Evolutionary conservation across 2,329 filamentous ascomycete genomes (phyloP), one percentile per base, ranked within the genome.

Genomic region (Aspergillus sp.): DNA sequence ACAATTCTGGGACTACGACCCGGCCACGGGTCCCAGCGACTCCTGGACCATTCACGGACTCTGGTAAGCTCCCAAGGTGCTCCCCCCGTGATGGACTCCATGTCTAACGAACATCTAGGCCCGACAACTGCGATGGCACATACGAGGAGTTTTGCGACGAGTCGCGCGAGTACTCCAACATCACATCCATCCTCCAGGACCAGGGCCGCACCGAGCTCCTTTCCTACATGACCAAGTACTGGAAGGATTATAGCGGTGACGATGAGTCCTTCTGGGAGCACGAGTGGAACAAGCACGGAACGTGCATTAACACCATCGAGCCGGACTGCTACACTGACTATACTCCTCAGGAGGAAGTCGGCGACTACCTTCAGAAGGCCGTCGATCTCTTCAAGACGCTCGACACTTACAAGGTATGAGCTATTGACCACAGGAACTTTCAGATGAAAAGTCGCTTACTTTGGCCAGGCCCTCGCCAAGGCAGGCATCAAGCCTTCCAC

Each of bases 201-300:
- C 82, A 82, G 60, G 82, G 81, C 62, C 78, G 79, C 60, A 76
- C 75, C 25, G 80, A 84, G 28, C 78, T 86, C 9, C 77, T 89
- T 5, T 69, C 73, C 49, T 85, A 85, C 71, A 88, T 89, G 86
- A 74, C 82, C 43, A 83, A 79, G 1, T 88, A 87, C 76, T 88
- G 86, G 86, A 82, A 85, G 67, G 82, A 84, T 69, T 81, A 85
- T 71, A 65, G 81, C 45, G 84, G 84, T 47, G 72, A 83, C 31
- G 81, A 84, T 66, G 83, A 87, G 68, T 76, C 70, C 30, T 84
- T 91, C 69, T 91, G 89, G 89, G 82, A 85, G 68, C 87, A 90
- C 75, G 89, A 91, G 72, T 91, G 87, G 85, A 82, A 83, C 74
- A 91, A 90, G 74, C 89, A 91, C 73, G 89, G 86, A 34, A 91